Conservation (phyloP, 75 land plant genomes). For the Picea glauca region DNA sequence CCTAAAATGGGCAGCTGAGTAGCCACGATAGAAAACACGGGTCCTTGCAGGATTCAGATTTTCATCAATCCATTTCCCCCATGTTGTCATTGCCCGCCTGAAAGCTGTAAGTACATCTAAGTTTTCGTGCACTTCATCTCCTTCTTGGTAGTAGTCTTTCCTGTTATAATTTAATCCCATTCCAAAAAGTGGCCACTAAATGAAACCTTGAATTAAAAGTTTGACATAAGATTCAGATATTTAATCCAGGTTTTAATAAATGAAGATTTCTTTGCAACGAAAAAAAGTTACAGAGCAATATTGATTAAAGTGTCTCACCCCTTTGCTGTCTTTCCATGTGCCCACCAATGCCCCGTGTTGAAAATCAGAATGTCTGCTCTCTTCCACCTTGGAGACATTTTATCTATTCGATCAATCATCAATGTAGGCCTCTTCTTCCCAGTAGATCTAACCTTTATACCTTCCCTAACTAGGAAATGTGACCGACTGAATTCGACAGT, state of each 20-base stretch:
- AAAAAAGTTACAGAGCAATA: conserved; percentile 1
- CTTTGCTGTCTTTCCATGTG: conserved; percentile 75
- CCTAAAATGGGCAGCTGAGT: conserved; percentile 88
- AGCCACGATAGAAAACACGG: conserved; percentile 67
- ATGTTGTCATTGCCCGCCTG: conserved; percentile 57
- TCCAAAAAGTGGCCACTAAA: background rate
- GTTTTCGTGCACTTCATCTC: conserved; percentile 44
- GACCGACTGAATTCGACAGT: conserved; percentile 71
- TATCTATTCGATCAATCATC: conserved; percentile 65
- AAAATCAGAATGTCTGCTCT: conserved; percentile 71
- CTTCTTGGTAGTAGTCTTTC: conserved; percentile 71
- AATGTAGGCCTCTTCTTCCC: conserved; percentile 72
- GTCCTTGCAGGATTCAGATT: conserved; percentile 40
- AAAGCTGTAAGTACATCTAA: conserved; percentile 75
- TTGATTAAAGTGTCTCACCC: conserved; percentile 38
- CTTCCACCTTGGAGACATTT: conserved; percentile 53
- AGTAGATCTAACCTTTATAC: conserved; percentile 27
- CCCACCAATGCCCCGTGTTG: conserved; percentile 97
- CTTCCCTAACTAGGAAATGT: conserved; percentile 81
- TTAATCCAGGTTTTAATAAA: background rate
- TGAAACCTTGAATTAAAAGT: background rate
- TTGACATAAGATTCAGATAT: background rate
- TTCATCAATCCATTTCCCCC: conserved; percentile 74
- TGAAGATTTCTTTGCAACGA: background rate
- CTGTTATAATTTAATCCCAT: conserved; percentile 22